Evolutionary conservation across 2,329 filamentous ascomycete species (phyloP), one percentile per base, ranked within the genome.

Genomic region (Alternaria solani): DNA sequence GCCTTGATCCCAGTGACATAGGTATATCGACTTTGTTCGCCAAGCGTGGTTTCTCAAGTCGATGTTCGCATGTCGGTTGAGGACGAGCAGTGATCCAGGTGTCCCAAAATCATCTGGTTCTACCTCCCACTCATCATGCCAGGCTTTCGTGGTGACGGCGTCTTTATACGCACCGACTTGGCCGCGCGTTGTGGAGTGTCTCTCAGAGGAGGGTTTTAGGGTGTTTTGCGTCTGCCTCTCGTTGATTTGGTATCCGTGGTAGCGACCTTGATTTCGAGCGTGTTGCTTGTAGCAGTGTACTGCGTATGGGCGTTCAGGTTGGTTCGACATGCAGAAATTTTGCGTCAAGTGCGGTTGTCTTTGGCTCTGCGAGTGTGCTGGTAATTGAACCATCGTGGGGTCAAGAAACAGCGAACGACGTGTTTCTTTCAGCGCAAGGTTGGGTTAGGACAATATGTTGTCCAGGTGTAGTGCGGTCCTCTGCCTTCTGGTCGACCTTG

Each of bases 121-220:
- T 16, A 28, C 38, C 11, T 59, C 32, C 62, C 62, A 64, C 39
- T 64, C 62, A 7, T 51, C 23, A 26, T 46, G 39, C 59, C 59
- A 62, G 18, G 18, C 39, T 20, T 43, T 59, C 16, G 56, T 51
- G 30, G 42, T 46, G 23, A 25, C 20, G 20, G 32, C 32, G 9
- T 55, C 32, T 48, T 36, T 26, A 8, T 43, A 34, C 12, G 39
- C 34, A 18, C 34, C 43, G n/a, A 16, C 5, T 12, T 48, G 46
- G 7, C 41, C 25, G 18, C 0, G 14, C 12, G 16, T 41, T 18
- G 20, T 6, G 16, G 18, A 14, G 16, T 11, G 28, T 1, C n/a
- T 16, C 14, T 16, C 12, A 18, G 28, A 6, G 8, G 26, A 12
- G 18, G 38, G 16, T 4, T 28, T 20, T 20, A 16, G 41, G 12